Evolutionary conservation across 805 yeast genomes (phyloP), one percentile per base, ranked within the genome.

Genomic region (Barnettozyma pratensis): DNA sequence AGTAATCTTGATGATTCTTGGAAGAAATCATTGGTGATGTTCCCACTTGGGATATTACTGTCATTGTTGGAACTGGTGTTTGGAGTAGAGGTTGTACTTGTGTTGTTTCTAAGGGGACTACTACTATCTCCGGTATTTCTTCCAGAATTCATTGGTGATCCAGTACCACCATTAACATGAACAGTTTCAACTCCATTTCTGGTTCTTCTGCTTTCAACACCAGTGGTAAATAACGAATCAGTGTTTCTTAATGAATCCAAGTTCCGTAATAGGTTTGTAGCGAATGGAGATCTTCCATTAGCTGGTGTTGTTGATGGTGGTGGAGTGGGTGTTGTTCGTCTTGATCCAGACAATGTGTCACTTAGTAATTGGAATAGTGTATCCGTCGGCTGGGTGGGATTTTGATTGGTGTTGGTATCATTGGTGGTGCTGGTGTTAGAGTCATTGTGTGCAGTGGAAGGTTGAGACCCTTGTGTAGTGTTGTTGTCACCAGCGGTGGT

Each of bases 151-250:
- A 5, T 31, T 31, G 34, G 11, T 31, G 34, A n/a, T 12, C 34
- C 41, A 38, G 38, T 8, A n/a, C 44, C 46, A 44, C 41, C 45
- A 19, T 46, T 49, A 11, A 54, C 30, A 32, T 54, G 52, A 8
- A 49, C 36, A 3, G 63, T 59, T 36, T 58, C 57, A 26, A 59
- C 63, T 4, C 61, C 60, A 19, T 49, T 45, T 27, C 49, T 44
- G 5, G 61, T 56, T 53, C 63, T 51, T 48, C 55, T 53, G 36
- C 61, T 56, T 1, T 54, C 50, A 26, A 58, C 58, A 9, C 63
- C 63, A 35, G 53, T 46, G 1, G 56, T 32, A 31, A 59, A 55
- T 1, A 55, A 8, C 1, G 53, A 47, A 25, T 54, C 56, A 9
- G 53, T 41, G 6, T 41, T 46, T 11, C 37, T 39, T 6, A 41